Percentiles rank a stretch among this genome's conserved stretches.
phyloP scores from a whole-genome alignment of 2,329 filamentous ascomycete genomes.

The Fusarium miscanthi region DNA sequence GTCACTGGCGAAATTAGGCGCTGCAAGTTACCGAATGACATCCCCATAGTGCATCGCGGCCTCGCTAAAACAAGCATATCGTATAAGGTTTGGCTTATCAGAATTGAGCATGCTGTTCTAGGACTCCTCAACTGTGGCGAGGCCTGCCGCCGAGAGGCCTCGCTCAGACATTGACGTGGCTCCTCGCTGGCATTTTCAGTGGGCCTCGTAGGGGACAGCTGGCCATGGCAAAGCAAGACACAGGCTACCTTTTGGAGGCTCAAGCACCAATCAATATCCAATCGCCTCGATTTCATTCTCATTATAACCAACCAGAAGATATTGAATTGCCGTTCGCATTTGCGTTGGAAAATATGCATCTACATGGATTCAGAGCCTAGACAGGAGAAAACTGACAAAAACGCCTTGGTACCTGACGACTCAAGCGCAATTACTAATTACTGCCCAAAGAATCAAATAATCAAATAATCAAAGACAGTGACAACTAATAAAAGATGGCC shows the following conservation, averaged over 20 bases:
- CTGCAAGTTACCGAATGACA: not conserved
- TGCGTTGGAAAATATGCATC: not conserved
- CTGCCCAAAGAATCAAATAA: not conserved
- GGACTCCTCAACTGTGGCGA: not conserved
- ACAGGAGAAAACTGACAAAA: rapidly evolving
- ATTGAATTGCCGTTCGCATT: not conserved
- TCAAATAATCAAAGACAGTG: too few relatives aligned
- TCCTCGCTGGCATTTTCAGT: not conserved
- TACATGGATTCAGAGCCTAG: too few relatives aligned
- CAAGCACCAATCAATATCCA: rapidly evolving
- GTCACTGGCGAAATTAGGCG: rapidly evolving
- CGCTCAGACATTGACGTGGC: not conserved
- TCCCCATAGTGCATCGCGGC: rapidly evolving
- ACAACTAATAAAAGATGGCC: not conserved
- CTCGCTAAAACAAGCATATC: rapidly evolving
- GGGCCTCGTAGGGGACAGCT: not conserved
- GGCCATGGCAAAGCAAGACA: rapidly evolving
- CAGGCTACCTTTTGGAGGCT: rapidly evolving
- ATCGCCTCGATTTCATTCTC: rapidly evolving
- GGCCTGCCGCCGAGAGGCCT: not conserved
- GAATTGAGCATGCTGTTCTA: rapidly evolving
- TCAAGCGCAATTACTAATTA: too few relatives aligned
- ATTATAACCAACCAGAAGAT: not conserved
- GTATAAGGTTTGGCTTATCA: rapidly evolving
- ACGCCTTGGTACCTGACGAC: not conserved